Conservation (phyloP, 2,329 filamentous ascomycete genomes). For the Calonectria hongkongensis region DNA sequence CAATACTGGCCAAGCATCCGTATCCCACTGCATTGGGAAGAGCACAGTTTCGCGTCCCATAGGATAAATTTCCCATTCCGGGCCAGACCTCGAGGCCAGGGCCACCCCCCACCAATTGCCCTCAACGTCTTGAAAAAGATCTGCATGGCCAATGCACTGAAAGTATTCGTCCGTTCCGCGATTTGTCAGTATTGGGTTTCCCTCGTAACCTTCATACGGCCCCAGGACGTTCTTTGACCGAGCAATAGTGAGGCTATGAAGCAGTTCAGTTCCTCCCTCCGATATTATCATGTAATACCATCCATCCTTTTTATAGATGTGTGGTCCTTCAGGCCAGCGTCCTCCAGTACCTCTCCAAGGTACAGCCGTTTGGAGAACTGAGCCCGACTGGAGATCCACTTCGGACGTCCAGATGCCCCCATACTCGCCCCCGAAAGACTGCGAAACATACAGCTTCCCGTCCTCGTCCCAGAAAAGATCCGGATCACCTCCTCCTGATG, state of each 20-base stretch:
- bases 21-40: conserved; percentile 67
- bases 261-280: conserved; percentile 66
- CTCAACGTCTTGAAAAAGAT: conserved; percentile 64
- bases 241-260: conserved; percentile 66
- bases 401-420: neutral
- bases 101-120: conserved; percentile 69
- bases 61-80: conserved; percentile 65
- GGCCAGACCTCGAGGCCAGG: conserved; percentile 64
- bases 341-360: conserved; percentile 60
- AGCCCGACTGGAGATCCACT: neutral
- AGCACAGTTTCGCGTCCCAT: conserved; percentile 74
- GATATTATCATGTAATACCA: conserved; percentile 70
- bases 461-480: conserved; percentile 23
- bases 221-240: conserved; percentile 62
- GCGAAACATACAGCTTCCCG: neutral
- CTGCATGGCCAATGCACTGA: conserved; percentile 66
- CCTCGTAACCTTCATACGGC: conserved; percentile 63
- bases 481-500: neutral
- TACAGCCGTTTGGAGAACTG: neutral
- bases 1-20: conserved; percentile 68
- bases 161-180: conserved; percentile 62
- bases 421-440: neutral
- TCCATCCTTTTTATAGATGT: conserved; percentile 65
- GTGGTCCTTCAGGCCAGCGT: conserved; percentile 59
- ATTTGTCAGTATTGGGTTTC: conserved; percentile 68